Percentiles rank a stretch among this genome's conserved stretches.
phyloP scores from a whole-genome alignment of 768 basidiomycete genomes.

The Trametes punicea region DNA sequence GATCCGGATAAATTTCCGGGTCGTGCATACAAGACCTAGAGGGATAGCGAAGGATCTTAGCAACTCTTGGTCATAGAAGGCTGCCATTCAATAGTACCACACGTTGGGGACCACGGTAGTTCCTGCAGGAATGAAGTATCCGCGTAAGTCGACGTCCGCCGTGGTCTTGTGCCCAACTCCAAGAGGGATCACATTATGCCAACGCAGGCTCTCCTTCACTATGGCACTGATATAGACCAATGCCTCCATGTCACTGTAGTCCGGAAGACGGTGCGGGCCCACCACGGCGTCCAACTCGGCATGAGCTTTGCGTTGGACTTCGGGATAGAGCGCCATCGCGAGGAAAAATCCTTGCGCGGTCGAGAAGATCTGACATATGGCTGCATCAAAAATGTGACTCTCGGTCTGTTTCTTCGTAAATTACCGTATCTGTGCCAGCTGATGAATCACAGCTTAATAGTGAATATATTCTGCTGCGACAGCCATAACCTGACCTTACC shows the following conservation, averaged over 20 bases:
- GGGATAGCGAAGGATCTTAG: neutral
- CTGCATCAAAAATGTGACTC: neutral
- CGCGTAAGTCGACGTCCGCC: conserved; percentile 21
- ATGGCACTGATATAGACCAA: conserved; percentile 13
- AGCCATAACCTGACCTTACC: neutral
- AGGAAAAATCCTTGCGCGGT: conserved; percentile 26
- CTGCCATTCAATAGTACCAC: conserved; percentile 15
- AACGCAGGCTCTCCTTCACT: conserved; percentile 13
- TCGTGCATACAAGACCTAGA: conserved; percentile 72
- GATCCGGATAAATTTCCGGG: conserved; percentile 79
- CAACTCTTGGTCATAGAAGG: neutral
- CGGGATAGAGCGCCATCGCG: conserved; percentile 28
- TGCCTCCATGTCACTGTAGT: conserved; percentile 1
- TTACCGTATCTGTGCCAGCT: conserved; percentile 22
- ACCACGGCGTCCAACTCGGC: conserved; percentile 14
- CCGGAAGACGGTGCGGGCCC: conserved; percentile 14
- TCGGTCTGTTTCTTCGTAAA: neutral
- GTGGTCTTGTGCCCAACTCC: conserved; percentile 28
- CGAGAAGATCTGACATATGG: conserved; percentile 20
- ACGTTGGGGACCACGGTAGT: conserved; percentile 24
- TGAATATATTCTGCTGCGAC: neutral
- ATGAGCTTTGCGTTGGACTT: conserved; percentile 19
- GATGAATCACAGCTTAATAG: neutral
- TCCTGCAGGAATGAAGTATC: conserved; percentile 25
- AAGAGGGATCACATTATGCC: conserved; percentile 15